Evolutionary conservation across 2,329 filamentous ascomycete species (phyloP), one percentile per base, ranked within the genome.

Genomic region (Exophiala calicioides): DNA sequence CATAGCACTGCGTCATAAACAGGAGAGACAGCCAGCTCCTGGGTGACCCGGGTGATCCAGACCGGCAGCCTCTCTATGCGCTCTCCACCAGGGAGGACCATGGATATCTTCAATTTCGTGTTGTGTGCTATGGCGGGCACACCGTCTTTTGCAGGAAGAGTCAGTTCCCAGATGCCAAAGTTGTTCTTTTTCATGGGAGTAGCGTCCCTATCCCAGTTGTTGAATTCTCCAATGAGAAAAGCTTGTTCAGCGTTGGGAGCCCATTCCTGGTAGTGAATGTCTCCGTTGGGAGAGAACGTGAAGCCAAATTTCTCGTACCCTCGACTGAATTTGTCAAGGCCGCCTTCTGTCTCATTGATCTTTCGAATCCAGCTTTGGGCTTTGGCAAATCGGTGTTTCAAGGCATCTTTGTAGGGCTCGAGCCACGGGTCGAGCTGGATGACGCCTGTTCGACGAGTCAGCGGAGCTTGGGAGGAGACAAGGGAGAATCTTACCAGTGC

Each of bases 11-110:
- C 90, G 66, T 98, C 93, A 68, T 97, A 98, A 19, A 88, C 85
- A 5, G 91, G 90, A 7, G 91, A 97, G 18, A 97, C 84, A 8
- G 74, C 79, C 34, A 97, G 77, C 57, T 98, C 90, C 69, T 98
- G 93, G 0, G 91, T 96, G 41, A 96, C 93, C 62, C 95, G 89
- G 65, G 85, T 95, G 74, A 97, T 97, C 93, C 93, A 98, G 20
- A 90, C 88, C 19, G 93, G 93, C 41, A 98, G 74, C 58, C 91
- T 83, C 71, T 97, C 91, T 58, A 91, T 82, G 58, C 85, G 80
- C 64, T 93, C 85, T 50, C 90, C 88, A 27, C 75, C 82, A 9
- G 88, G 88, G 7, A 88, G 79, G 38, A 87, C 81, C 68, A 98
- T 79, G 6, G 90, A 88, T 55, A 95, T 88, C 89, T 98, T 98